Base-by-base conservation (phyloP, 2,329 filamentous ascomycete species). In the Neoascochyta sp. region DNA sequence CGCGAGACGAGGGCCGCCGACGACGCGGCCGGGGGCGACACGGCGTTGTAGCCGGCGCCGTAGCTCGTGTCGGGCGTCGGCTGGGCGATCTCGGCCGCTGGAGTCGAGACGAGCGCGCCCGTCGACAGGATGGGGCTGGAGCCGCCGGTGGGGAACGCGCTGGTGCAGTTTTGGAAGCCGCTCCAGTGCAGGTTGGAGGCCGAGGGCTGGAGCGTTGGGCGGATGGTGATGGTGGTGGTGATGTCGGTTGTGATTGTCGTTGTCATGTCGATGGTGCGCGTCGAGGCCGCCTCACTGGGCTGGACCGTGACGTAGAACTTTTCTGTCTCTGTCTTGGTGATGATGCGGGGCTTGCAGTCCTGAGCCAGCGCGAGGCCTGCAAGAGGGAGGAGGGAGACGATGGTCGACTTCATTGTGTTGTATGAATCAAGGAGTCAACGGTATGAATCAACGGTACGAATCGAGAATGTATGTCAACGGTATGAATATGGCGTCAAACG, bases 381-480 rank as follows among this genome's bases (percentile, higher is more conserved):
- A 20, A 57, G 34, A 30, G 54, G 51, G 9, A 57, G 32, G 24
- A 57, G 33, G 17, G 46, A 39, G 28, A 52, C 20, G 40, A 57
- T 40, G 16, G 41, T 37, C 11, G 52, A 47, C 45, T 48, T 57
- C 54, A 57, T 57, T 6, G 18, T 48, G 31, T 27, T 15, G 26
- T 11, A 18, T 35, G 24, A n/a, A n/a, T n/a, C n/a, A n/a, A n/a
- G n/a, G n/a, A n/a, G n/a, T n/a, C n/a, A n/a, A n/a, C n/a, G n/a
- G 26, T 27, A 10, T 9, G n/a, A 6, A 14, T 29, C 26, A 39
- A 29, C 10, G n/a, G n/a, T n/a, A n/a, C n/a, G n/a, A n/a, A n/a
- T n/a, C n/a, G n/a, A n/a, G n/a, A n/a, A n/a, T n/a, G n/a, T n/a
- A n/a, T n/a, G n/a, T n/a, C n/a, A n/a, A 34, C 16, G 21, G 35